phyloP scores from a whole-genome alignment of 2,329 filamentous ascomycete genomes.

The Achaetomium macrosporum region DNA sequence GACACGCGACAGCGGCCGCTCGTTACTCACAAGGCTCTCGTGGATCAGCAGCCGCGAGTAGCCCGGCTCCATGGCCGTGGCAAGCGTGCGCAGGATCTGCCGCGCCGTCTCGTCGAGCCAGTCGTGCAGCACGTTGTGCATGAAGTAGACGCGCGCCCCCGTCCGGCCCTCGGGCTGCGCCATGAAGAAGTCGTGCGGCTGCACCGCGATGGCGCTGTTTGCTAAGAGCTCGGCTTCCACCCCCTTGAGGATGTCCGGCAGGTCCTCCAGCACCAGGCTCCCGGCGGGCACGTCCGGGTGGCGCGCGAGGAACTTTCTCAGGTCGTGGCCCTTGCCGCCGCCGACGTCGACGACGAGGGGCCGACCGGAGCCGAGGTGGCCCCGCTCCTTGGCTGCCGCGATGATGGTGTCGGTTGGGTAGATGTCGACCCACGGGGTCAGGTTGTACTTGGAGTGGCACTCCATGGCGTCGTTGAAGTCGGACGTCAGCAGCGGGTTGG shows the following conservation, averaged over 20 bases:
- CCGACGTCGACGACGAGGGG: slow-evolving; percentile 33
- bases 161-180: slow-evolving; percentile 27
- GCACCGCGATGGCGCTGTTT: slow-evolving; percentile 22
- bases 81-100: slow-evolving; percentile 31
- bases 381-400: slow-evolving; percentile 10
- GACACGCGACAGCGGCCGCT: slow-evolving; percentile 12
- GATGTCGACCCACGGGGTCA: slow-evolving; percentile 33
- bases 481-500: slow-evolving; percentile 26
- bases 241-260: slow-evolving; percentile 22
- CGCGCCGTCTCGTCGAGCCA: slow-evolving; percentile 31
- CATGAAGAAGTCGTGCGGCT: slow-evolving; percentile 26
- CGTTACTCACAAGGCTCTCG: slow-evolving; percentile 21
- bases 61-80: slow-evolving; percentile 29
- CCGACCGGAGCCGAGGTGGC: not conserved
- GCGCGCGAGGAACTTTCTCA: slow-evolving; percentile 29
- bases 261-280: slow-evolving; percentile 30
- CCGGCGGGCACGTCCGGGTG: slow-evolving; percentile 25
- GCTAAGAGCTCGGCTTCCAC: slow-evolving; percentile 22
- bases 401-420: slow-evolving; percentile 31
- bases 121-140: slow-evolving; percentile 36
- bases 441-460: slow-evolving; percentile 34
- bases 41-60: slow-evolving; percentile 28
- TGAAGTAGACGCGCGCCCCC: slow-evolving; percentile 31
- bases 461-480: slow-evolving; percentile 35
- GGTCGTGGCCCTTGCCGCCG: slow-evolving; percentile 34